A percentile compares a stretch with the other conserved stretches of the same genome.
Conservation (phyloP, 345 rosid genomes). For the Draba incana region DNA sequence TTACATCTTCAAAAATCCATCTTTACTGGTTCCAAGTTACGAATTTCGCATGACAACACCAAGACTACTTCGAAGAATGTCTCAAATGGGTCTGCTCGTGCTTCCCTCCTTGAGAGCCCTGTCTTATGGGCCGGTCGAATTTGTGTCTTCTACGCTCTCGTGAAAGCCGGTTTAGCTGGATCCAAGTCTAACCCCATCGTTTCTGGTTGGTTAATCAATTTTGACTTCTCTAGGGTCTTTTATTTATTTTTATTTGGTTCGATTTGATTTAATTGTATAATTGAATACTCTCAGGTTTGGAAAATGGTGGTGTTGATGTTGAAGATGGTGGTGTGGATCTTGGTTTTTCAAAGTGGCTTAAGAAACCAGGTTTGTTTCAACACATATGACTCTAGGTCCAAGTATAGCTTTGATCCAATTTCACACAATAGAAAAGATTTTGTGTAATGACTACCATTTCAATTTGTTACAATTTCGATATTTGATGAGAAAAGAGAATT, state of each 20-base stretch:
- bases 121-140: constrained; percentile 85
- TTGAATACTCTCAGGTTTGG: constrained; percentile 48
- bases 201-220: constrained; percentile 51
- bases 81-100: constrained; percentile 43
- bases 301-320: constrained; percentile 42
- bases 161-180: constrained; percentile 86
- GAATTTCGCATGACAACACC: constrained; percentile 13
- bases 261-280: not conserved
- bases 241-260: not conserved
- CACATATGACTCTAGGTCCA: constrained; percentile 23
- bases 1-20: constrained; percentile 45
- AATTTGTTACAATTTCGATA: not conserved
- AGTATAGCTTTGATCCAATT: not conserved
- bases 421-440: not conserved
- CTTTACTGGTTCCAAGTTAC: constrained; percentile 37
- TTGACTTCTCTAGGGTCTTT: not conserved
- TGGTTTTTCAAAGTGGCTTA: constrained; percentile 87
- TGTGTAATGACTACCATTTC: not conserved
- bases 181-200: constrained; percentile 78
- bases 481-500: not conserved
- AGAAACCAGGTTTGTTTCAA: constrained; percentile 58
- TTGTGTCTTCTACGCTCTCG: constrained; percentile 76
- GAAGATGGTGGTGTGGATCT: constrained; percentile 65
- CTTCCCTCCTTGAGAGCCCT: constrained; percentile 75
- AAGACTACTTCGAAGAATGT: constrained; percentile 36